Percentiles rank a stretch among this genome's conserved stretches.
These are phyloP conservation scores for Nyctanthes arbortristis DNA, from an alignment of 257 asterid species.

Conservation along the genomic window DNA sequence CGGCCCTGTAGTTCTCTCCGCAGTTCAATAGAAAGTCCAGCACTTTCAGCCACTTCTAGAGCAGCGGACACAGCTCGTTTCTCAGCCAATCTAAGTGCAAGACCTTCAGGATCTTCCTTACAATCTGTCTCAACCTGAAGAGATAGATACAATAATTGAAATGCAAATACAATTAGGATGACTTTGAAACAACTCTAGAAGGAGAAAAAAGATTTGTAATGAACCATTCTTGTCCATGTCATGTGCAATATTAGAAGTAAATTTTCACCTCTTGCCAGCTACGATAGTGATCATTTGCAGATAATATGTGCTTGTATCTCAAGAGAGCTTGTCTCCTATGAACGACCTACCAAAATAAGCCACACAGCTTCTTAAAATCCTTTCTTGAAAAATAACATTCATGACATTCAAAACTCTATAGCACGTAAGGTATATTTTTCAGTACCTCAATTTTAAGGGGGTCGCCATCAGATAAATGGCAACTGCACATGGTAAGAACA, in stretches of 20 bases:
- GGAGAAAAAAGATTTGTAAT: constrained; percentile 3
- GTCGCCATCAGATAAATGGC: constrained; percentile 71
- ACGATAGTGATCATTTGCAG: constrained; percentile 81
- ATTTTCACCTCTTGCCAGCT: constrained; percentile 95
- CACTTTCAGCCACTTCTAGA: constrained; percentile 93
- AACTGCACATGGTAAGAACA: constrained; percentile 92
- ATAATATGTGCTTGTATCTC: constrained; percentile 85
- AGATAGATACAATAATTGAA: constrained; percentile 14
- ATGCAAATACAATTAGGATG: not conserved
- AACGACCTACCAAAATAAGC: constrained; percentile 51
- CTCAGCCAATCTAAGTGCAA: constrained; percentile 97
- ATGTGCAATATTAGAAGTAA: constrained; percentile 14
- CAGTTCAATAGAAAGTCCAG: constrained; percentile 81
- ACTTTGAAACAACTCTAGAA: constrained; percentile 11
- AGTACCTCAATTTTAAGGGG: constrained; percentile 75
- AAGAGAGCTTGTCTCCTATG: constrained; percentile 82
- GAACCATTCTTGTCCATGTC: constrained; percentile 16
- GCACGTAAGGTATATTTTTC: constrained; percentile 22
- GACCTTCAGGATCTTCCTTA: constrained; percentile 97
- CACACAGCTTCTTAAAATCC: constrained; percentile 17
- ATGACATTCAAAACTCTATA: constrained; percentile 11
- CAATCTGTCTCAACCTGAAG: constrained; percentile 84
- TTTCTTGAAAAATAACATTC: not conserved
- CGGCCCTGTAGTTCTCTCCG: constrained; percentile 99
- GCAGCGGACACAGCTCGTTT: constrained; percentile 98